Base-by-base conservation (phyloP, 768 basidiomycete genomes). In the Leccinellum luteum region DNA sequence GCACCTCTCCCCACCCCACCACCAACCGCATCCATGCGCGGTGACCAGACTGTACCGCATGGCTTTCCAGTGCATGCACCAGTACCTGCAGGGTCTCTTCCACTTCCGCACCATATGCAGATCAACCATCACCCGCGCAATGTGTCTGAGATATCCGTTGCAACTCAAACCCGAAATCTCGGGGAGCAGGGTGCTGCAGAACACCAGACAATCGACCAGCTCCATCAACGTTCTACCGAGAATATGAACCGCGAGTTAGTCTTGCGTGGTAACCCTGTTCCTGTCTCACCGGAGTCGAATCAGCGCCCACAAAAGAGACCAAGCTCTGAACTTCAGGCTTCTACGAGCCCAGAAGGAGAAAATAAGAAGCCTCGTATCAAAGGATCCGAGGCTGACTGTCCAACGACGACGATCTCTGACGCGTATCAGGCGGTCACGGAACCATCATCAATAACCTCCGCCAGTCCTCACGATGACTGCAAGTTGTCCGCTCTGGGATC, bases 1-100 rank as follows among this genome's bases (percentile, higher is more conserved):
- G 47, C 62, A 6, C 57, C 60, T 30, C 60, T 66, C 25, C 64
- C 69, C 48, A 64, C 69, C 51, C 64, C 69, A 17, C 62, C 64
- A 3, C 59, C 53, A 14, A 66, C 55, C 38, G 58, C 53, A 35
- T 23, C 59, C n/a, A 19, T 57, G 3, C 14, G 32, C 14, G 32
- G 21, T 19, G 41, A 51, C 9, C 69, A 60, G 41, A 51, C 53
- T 17, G 51, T 55, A 7, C 60, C 58, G 1, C 51, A 49, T 2
- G 48, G 53, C 19, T 57, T 68, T 31, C 56, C 61, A 6, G 53
- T 64, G 6, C 56, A 60, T n/a, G 8, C 61, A 1, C n/a, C 58
- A 1, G 41, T 58, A 15, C 54, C 59, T 19, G 51, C 50, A 51
- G 64, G 28, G 3, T 52, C 58, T 25, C 49, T 60, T 44, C 51